These are phyloP conservation scores for Penicillium daleae DNA, from an alignment of 495 filamentous ascomycete genomes.

Conservation along the genomic window DNA sequence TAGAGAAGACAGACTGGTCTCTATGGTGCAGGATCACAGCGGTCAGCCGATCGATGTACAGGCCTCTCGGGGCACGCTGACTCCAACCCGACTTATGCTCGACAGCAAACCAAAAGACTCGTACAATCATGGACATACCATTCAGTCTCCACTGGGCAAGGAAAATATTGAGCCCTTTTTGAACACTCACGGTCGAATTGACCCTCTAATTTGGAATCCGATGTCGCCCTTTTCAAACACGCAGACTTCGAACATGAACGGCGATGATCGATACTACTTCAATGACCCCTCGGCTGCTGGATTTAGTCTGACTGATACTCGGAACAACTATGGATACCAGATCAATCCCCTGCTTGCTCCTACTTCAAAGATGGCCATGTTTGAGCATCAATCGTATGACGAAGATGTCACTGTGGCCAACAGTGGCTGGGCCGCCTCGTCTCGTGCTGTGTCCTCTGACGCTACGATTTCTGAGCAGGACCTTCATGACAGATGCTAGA, in stretches of 20 bases:
- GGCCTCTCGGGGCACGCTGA: slow-evolving; percentile 21
- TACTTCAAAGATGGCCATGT: slow-evolving; percentile 17
- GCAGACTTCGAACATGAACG: too few species aligned
- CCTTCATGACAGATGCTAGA: too few species aligned
- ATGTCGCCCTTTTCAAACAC: too few species aligned
- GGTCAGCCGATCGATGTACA: too few species aligned
- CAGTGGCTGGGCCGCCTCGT: slow-evolving; percentile 14
- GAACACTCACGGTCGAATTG: slow-evolving; percentile 38
- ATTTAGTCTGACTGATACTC: slow-evolving; percentile 34
- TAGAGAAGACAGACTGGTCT: too few species aligned
- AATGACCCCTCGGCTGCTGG: slow-evolving; percentile 36
- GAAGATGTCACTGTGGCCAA: slow-evolving; percentile 9
- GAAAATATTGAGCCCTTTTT: slow-evolving; percentile 54
- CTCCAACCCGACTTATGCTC: slow-evolving; percentile 31
- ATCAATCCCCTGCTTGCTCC: slow-evolving; percentile 47
- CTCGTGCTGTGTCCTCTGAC: slow-evolving; percentile 32
- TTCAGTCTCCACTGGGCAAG: slow-evolving; percentile 27
- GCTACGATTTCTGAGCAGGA: slow-evolving; percentile 41
- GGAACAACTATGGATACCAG: slow-evolving; percentile 35
- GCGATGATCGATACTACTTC: slow-evolving; percentile 38
- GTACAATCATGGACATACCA: slow-evolving; percentile 16
- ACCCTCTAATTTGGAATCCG: slow-evolving; percentile 33
- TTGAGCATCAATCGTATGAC: slow-evolving; percentile 26
- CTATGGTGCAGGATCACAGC: too few species aligned
- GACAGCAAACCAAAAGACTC: slow-evolving; percentile 21